Evolutionary conservation across 2,329 filamentous ascomycete species (phyloP).

Genomic region (Aspergillus neoniger): DNA sequence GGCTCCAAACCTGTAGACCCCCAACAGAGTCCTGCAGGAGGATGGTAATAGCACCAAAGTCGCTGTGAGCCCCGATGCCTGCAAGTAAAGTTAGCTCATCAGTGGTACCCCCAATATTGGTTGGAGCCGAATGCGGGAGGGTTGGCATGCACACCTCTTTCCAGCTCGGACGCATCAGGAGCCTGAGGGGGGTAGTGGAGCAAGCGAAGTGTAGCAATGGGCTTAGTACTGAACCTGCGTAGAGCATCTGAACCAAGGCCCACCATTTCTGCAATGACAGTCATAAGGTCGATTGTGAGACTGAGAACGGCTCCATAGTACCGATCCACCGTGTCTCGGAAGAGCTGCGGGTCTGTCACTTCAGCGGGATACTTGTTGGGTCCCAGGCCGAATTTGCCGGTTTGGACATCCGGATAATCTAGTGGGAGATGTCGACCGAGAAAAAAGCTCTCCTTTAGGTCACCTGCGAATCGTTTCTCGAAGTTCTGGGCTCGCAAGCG

Average conservation of each 20-base stretch:
- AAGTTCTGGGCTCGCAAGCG: conserved; percentile 28
- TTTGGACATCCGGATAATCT: conserved; percentile 21
- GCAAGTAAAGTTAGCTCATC: no score
- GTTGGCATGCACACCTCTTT: conserved; percentile 20
- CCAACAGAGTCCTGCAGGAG: conserved; percentile 55
- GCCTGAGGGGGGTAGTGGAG: conserved; percentile 33
- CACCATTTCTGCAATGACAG: conserved; percentile 23
- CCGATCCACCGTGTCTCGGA: conserved; percentile 4
- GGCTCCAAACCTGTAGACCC: conserved; percentile 56
- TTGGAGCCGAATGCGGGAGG: background rate
- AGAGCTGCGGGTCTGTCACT: conserved; percentile 12
- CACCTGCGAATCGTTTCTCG: conserved; percentile 26
- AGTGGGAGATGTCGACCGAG: conserved; percentile 24
- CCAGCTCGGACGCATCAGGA: conserved; percentile 14
- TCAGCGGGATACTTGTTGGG: conserved; percentile 21
- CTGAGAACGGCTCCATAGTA: conserved; percentile 20
- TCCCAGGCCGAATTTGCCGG: conserved; percentile 25
- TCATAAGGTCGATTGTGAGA: conserved; percentile 19
- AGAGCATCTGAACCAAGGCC: conserved; percentile 19
- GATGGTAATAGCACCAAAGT: conserved; percentile 60
- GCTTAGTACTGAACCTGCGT: conserved; percentile 24
- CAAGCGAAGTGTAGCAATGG: conserved; percentile 27
- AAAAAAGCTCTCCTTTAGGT: conserved; percentile 35
- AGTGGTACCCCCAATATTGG: no score
- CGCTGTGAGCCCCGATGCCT: conserved; percentile 54